Evolutionary conservation across 768 basidiomycete species (phyloP).

Genomic region (Goffeauzyma gilvescens): DNA sequence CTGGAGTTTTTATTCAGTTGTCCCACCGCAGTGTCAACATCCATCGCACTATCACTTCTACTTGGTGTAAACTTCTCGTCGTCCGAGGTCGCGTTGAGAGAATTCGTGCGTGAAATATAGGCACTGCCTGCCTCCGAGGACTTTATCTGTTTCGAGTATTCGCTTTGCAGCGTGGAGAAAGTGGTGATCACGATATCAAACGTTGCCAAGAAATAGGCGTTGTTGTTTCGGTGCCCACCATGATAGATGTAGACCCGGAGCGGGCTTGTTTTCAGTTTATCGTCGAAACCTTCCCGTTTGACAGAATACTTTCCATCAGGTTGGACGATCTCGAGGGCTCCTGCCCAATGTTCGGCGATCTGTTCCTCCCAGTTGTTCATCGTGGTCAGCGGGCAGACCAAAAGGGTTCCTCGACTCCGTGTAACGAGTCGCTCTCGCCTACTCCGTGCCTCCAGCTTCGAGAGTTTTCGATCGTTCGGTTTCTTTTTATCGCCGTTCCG

Average conservation of each 20-base stretch:
- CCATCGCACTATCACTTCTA: too few species aligned
- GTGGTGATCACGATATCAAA: conserved; percentile 97
- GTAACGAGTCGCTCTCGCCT: conserved; percentile 17
- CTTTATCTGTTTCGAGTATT: conserved; percentile 72
- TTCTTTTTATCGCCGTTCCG: conserved; percentile 37
- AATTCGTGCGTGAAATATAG: neutral
- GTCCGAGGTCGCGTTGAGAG: conserved; percentile 6
- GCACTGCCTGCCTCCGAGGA: conserved; percentile 36
- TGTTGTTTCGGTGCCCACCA: conserved; percentile 66
- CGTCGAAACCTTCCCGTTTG: too few species aligned
- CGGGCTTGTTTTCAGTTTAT: conserved; percentile 26
- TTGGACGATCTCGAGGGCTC: conserved; percentile 52
- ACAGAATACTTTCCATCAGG: conserved; percentile 12
- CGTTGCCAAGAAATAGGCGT: conserved; percentile 69
- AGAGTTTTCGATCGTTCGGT: conserved; percentile 42
- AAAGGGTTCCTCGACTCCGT: conserved; percentile 75
- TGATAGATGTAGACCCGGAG: conserved; percentile 74
- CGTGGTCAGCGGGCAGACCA: conserved; percentile 88
- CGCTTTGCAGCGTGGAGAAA: conserved; percentile 83
- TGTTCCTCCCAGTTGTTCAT: conserved; percentile 99
- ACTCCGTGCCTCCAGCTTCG: conserved; percentile 46
- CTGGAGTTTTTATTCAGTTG: too few species aligned
- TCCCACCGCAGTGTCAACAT: too few species aligned
- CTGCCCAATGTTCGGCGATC: conserved; percentile 90
- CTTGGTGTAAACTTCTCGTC: too few species aligned